Base-by-base conservation (phyloP, 257 asterid species). In the Solanum pennellii region DNA sequence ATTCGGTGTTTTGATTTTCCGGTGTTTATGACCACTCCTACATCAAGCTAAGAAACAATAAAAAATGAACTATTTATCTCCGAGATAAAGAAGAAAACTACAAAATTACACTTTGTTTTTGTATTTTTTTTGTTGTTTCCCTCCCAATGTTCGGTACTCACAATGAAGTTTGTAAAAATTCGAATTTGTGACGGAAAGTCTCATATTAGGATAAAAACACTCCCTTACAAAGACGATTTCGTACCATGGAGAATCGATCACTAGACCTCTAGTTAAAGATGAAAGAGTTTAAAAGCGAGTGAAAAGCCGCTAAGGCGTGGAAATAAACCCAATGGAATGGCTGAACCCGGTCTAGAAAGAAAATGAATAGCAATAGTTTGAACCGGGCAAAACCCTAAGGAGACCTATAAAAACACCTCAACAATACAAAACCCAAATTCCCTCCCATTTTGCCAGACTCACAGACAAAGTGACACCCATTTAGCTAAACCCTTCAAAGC, bases 371-470 rank as follows among this genome's bases (percentile, higher is more conserved):
- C 33, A 75, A 21, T 37, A 11, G 5, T 47, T 5, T 12, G 20
- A 77, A 77, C 83, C 83, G 83, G 39, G 39, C 62, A 45, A 45
- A 79, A 79, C 84, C 84, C 84, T 79, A 79, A 79, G 15, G 65
- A 15, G 65, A 45, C 41, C 4, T 45, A 79, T 86, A 66, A 90
- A 90, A 92, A 90, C 18, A 84, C 84, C 87, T 84, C 76, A 66
- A 82, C 18, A 91, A 85, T 92, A 92, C 92, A 90, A 79, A 94
- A 92, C 74, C 62, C 87, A 66, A 88, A 68, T 91, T 93, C 95
- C 95, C 95, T 91, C 96, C 93, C 3, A 41, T 87, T 92, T 92
- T 85, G 88, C 89, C 80, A 23, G 12, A 73, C 45, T 65, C 87
- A 62, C 89, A 41, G 89, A 71, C 56, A 27, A 0, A 16, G 79